Base-by-base conservation (phyloP, 73 alveolate genomes). In the Uronychia binucleata region DNA sequence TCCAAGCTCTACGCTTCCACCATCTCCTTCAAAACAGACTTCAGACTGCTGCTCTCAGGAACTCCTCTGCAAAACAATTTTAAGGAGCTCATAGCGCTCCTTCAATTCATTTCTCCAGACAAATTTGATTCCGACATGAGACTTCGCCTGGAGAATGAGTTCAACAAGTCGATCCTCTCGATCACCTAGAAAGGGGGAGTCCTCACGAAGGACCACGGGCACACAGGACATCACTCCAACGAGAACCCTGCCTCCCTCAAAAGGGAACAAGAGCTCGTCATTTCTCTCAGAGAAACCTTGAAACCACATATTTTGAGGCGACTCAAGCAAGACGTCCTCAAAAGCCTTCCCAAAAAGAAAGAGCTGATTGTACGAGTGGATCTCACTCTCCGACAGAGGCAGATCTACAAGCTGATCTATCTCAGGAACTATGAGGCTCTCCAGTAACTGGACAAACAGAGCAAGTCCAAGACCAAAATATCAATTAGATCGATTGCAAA, bases 11-110 rank as follows among this genome's bases (percentile, higher is more conserved):
- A 89, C 75, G 88, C 76, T 13, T 80, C 87, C 0, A 96, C 97
- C 0, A 86, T 93, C 74, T 74, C 90, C 76, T 87, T 97, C 60
- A 74, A 89, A 35, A 92, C 98, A 0, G 90, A 89, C 33, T 97
- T 91, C 80, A 88, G 97, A 74, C 87, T 97, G n/a, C 93, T 96
- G 58, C 87, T 97, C 46, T 93, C 99, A 0, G 99, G 99, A 1
- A 97, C 99, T 1, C 99, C 99, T 8, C 89, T 97, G 31, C 94
- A 97, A 88, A 97, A 97, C 87, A 96, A 96, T 88, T 77, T 96
- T 31, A 92, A 94, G 67, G 99, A 97, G 88, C 91, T 97, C 31
- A 87, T 96, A 84, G 82, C 94, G 33, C 81, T 97, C 79, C 92
- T 97, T 0, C 88, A 89, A 81, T 93, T 93, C 81, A 94, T 89